Evolutionary conservation across 345 rosid species (phyloP), one percentile per base, ranked within the genome.

Genomic region (Kandelia obovata): DNA sequence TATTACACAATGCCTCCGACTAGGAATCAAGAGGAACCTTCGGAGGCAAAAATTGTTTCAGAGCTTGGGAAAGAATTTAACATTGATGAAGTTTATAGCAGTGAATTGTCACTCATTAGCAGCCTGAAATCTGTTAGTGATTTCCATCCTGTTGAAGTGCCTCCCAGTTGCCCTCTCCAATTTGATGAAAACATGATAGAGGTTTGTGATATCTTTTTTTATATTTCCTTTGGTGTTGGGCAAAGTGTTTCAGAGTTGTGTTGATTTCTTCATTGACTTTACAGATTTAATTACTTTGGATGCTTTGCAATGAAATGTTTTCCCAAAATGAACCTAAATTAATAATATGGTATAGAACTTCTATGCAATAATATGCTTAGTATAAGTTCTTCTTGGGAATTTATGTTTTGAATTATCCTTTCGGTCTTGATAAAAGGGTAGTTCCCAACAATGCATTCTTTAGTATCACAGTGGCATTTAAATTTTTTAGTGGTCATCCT

Each of bases 81-180:
- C 58, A 76, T 95, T 2, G 88, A 95, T 75, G 97, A 88, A 74
- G 92, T 90, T 74, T 95, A 95, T 83, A 81, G 75, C 53, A 75
- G 87, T 11, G 97, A 95, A 77, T 78, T 89, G 13, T 90, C 96
- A 5, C 90, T 95, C 71, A 88, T 95, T 46, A 97, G 98, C 66
- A 95, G 94, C 73, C 91, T 95, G 63, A 89, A 87, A 84, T 83
- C 96, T 0, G 84, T 86, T 28, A 73, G 77, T 26, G 94, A 90
- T 60, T 90, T 87, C 75, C 69, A 71, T 69, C 83, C 88, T n/a
- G 85, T 87, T 71, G 94, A 88, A 79, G 87, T 95, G 73, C 94
- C 97, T 68, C 81, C 90, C 0, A 77, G 85, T 75, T 66, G 77
- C 69, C 92, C 94, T 23, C 81, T 90, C 74, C 74, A 62, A 58